Evolutionary conservation across 495 filamentous ascomycete species (phyloP).

Genomic region (Hypoxylon subgilvum): DNA sequence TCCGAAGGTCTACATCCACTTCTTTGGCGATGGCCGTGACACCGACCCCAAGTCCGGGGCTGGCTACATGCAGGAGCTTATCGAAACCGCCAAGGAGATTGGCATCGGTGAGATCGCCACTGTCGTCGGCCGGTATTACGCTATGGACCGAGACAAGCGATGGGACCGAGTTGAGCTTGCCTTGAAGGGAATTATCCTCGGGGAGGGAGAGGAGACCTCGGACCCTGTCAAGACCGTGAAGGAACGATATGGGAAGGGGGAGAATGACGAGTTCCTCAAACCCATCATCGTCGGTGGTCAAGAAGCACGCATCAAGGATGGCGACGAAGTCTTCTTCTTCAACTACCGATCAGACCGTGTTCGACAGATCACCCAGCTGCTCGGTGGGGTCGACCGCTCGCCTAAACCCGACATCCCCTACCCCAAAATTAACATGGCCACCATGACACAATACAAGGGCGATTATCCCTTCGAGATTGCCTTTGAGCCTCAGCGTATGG

Average conservation of each 20-base stretch:
- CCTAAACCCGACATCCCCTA: constrained; percentile 91
- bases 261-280: constrained; percentile 98
- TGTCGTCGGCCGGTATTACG: constrained; percentile 93
- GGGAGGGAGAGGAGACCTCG: constrained; percentile 82
- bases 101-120: constrained; percentile 89
- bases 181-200: constrained; percentile 80
- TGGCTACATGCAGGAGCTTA: constrained; percentile 83
- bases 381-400: constrained; percentile 89
- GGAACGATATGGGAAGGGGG: constrained; percentile 81
- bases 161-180: constrained; percentile 94
- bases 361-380: constrained; percentile 91
- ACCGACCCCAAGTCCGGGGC: constrained; percentile 92
- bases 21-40: constrained; percentile 97
- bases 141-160: constrained; percentile 99
- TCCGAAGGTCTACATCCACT: constrained; percentile 94
- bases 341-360: constrained; percentile 99
- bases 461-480: constrained; percentile 93
- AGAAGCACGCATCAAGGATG: constrained; percentile 82
- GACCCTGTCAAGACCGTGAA: constrained; percentile 88
- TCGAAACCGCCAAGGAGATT: constrained; percentile 79
- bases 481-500: constrained; percentile 94
- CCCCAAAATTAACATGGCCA: constrained; percentile 89
- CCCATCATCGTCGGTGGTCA: constrained; percentile 93
- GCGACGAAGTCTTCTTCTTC: constrained; percentile 98
- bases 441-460: constrained; percentile 98